These are phyloP conservation scores for Helichrysum umbraculigerum DNA, from an alignment of 129 eudicot species.

Conservation along the genomic window DNA sequence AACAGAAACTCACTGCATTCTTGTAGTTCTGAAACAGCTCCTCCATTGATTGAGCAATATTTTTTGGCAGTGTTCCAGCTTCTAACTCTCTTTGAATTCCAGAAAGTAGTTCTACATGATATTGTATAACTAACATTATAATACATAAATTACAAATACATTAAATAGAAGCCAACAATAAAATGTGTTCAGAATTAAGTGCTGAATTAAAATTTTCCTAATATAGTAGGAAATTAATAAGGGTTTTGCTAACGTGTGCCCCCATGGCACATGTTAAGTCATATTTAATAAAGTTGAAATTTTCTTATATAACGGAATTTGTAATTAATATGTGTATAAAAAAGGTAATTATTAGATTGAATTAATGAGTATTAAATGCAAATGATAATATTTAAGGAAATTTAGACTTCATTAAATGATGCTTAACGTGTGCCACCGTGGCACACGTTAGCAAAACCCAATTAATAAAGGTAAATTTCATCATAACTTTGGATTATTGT, in stretches of 20 bases:
- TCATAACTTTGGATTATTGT: conserved; percentile 2
- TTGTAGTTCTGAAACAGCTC: conserved; percentile 83
- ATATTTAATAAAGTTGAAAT: no score
- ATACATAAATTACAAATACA: not conserved
- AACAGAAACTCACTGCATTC: conserved; percentile 66
- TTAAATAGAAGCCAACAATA: conserved; percentile 6
- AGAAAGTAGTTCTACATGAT: conserved; percentile 67
- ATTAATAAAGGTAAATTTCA: not conserved
- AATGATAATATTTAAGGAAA: no score
- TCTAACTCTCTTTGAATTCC: conserved; percentile 76
- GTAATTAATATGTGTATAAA: no score
- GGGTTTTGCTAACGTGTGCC: no score
- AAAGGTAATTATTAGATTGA: no score
- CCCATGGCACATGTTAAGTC: no score
- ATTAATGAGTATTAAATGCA: no score
- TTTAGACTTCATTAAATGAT: no score
- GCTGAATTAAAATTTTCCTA: not conserved
- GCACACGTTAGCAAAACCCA: no score
- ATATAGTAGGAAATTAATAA: not conserved
- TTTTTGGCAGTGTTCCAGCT: conserved; percentile 67
- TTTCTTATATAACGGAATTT: no score
- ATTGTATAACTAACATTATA: conserved; percentile 22
- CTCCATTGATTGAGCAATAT: conserved; percentile 73
- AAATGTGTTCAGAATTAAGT: conserved; percentile 3
- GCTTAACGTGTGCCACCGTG: no score